phyloP scores from a whole-genome alignment of 345 rosid genomes.

The Populus nigra region DNA sequence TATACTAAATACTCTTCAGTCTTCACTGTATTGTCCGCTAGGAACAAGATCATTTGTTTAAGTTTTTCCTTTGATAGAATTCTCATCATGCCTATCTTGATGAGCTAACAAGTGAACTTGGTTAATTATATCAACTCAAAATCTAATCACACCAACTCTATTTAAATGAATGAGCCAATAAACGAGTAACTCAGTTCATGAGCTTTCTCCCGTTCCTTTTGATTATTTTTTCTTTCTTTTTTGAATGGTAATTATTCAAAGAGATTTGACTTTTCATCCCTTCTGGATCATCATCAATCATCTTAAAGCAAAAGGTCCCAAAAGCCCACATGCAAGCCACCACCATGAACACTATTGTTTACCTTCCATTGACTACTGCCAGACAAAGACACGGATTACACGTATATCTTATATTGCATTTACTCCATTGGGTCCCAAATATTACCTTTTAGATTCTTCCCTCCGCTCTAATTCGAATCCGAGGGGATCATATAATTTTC shows the following conservation, averaged over 20 bases:
- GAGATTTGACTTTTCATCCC: conserved; percentile 17
- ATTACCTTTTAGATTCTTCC: neutral
- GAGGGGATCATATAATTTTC: neutral
- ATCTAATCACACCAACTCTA: neutral
- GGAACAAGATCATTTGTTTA: neutral
- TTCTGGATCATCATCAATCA: conserved; percentile 3
- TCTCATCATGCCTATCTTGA: neutral
- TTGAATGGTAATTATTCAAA: conserved; percentile 5
- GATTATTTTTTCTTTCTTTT: neutral
- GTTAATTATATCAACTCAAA: neutral
- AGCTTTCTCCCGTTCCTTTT: neutral
- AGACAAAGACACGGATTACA: neutral
- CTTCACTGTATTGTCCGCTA: neutral
- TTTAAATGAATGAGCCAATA: neutral
- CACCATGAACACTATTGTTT: neutral
- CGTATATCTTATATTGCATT: neutral
- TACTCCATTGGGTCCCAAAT: neutral
- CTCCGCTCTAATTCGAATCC: conserved; percentile 10
- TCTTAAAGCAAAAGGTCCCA: neutral
- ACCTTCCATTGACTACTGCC: neutral
- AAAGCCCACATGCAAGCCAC: conserved; percentile 30
- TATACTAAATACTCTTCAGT: neutral
- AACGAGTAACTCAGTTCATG: neutral
- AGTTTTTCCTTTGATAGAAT: neutral
- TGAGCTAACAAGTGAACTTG: neutral